Evolutionary conservation across 331 rosid species (phyloP).

Genomic region (Malus hybrid): DNA sequence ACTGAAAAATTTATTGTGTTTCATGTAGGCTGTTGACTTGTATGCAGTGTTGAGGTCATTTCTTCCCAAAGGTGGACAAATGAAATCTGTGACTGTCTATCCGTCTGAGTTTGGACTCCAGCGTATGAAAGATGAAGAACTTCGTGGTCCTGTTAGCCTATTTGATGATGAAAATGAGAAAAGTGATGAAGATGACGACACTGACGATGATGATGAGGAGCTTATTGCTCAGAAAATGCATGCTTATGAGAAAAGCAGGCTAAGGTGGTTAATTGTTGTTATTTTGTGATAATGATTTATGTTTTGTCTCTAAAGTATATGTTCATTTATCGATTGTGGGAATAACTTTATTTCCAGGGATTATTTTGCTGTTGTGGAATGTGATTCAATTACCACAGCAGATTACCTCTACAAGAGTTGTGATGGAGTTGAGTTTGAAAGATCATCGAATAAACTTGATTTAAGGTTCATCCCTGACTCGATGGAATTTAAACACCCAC

Average conservation of each 20-base stretch:
- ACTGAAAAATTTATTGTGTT: not conserved
- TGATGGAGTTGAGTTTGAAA: slow-evolving; percentile 67
- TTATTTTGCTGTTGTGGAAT: slow-evolving; percentile 77
- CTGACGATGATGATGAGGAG: slow-evolving; percentile 18
- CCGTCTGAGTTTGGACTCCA: slow-evolving; percentile 89
- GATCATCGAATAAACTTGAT: slow-evolving; percentile 76
- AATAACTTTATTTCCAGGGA: slow-evolving; percentile 37
- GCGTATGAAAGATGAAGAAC: slow-evolving; percentile 86
- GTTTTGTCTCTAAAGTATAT: not conserved
- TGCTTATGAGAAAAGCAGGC: slow-evolving; percentile 67
- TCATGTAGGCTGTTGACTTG: slow-evolving; percentile 69
- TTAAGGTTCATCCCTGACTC: slow-evolving; percentile 88
- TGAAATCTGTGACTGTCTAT: slow-evolving; percentile 70
- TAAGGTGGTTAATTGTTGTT: slow-evolving; percentile 37
- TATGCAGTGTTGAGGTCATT: slow-evolving; percentile 63
- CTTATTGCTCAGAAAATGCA: slow-evolving; percentile 60
- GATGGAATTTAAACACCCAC: slow-evolving; percentile 66
- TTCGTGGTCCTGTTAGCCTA: slow-evolving; percentile 68
- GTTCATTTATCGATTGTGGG: not conserved
- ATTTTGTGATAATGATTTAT: not conserved
- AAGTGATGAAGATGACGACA: slow-evolving; percentile 40
- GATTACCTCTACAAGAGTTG: slow-evolving; percentile 67
- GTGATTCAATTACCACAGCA: slow-evolving; percentile 71
- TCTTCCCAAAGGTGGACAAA: slow-evolving; percentile 56
- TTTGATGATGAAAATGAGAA: slow-evolving; percentile 47